Evolutionary conservation across 129 eudicot species (phyloP).

Genomic region (Helianthus tuberosus): DNA sequence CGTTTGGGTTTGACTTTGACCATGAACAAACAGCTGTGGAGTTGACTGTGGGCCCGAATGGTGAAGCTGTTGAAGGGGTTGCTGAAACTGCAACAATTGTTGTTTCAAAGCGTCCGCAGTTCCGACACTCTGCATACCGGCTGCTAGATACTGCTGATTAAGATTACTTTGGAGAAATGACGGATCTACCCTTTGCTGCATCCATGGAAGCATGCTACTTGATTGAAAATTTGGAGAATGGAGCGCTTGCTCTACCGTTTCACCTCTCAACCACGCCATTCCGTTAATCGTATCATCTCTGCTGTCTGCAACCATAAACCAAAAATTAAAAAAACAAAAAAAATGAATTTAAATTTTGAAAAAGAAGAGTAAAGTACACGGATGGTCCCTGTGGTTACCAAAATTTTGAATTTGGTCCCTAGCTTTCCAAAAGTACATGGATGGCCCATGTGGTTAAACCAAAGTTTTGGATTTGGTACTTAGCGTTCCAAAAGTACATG

Average conservation of each 20-base stretch:
- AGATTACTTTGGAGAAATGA: conserved; percentile 60
- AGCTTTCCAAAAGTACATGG: too few relatives aligned
- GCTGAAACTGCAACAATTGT: conserved; percentile 76
- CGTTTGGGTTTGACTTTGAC: conserved; percentile 54
- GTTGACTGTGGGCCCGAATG: conserved; percentile 55
- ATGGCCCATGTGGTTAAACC: too few relatives aligned
- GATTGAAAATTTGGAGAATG: conserved; percentile 72
- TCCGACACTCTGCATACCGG: conserved; percentile 61
- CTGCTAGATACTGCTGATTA: conserved; percentile 83
- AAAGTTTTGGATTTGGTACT: too few relatives aligned
- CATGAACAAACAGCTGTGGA: conserved; percentile 53
- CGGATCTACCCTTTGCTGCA: conserved; percentile 89
- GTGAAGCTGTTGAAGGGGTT: conserved; percentile 74
- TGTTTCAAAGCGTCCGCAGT: conserved; percentile 63
- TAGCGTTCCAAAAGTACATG: too few relatives aligned
- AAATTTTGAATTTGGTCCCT: too few relatives aligned
- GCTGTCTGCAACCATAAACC: conserved; percentile 41
- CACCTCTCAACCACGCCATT: conserved; percentile 90
- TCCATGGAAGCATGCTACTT: conserved; percentile 81
- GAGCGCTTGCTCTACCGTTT: conserved; percentile 66
- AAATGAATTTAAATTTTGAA: not conserved
- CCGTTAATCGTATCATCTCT: conserved; percentile 68
- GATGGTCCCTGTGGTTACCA: too few relatives aligned
- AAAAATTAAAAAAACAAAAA: not conserved
- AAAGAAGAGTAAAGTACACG: not conserved